Percentiles rank a stretch among this genome's conserved stretches.
phyloP scores from a whole-genome alignment of 1,284 basidiomycete genomes.

The Leccinum angustisporum region DNA sequence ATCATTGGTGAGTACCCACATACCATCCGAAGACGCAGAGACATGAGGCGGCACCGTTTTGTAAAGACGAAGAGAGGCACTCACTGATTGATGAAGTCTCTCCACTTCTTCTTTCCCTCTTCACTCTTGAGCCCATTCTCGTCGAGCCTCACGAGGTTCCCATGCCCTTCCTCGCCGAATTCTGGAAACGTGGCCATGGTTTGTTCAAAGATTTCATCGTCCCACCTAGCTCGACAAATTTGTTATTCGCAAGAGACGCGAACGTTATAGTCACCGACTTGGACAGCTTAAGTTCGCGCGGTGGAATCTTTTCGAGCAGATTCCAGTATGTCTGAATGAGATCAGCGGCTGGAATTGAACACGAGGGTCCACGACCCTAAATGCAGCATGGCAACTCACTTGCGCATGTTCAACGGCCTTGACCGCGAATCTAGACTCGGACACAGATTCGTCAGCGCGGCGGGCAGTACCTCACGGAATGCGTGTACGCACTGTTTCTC shows the following conservation, averaged over 20 bases:
- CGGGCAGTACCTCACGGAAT: slow-evolving; percentile 1
- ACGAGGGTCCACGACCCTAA: slow-evolving; percentile 4
- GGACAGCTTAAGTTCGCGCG: slow-evolving; percentile 77
- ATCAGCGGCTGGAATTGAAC: slow-evolving; percentile 13
- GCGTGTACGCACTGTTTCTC: slow-evolving; percentile 83
- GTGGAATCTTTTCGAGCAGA: slow-evolving; percentile 81
- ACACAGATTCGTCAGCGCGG: slow-evolving; percentile 21
- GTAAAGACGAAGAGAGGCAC: slow-evolving; percentile 30
- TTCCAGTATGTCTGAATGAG: slow-evolving; percentile 90
- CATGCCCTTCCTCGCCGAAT: slow-evolving; percentile 61
- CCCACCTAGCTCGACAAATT: slow-evolving; percentile 54
- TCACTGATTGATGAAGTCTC: slow-evolving; percentile 85
- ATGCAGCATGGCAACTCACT: slow-evolving; percentile 43
- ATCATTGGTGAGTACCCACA: slow-evolving; percentile 13
- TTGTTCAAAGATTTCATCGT: slow-evolving; percentile 90
- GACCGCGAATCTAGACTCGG: slow-evolving; percentile 77
- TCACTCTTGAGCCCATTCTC: slow-evolving; percentile 95
- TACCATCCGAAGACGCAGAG: not conserved
- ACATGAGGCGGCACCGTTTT: slow-evolving; percentile 1
- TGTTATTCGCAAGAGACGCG: slow-evolving; percentile 12
- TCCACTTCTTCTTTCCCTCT: slow-evolving; percentile 91
- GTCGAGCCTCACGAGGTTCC: slow-evolving; percentile 73
- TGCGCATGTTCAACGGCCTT: slow-evolving; percentile 96
- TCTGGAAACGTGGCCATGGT: slow-evolving; percentile 84
- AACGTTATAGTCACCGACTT: slow-evolving; percentile 50